Evolutionary conservation across 352 stramenopile species (phyloP).

Genomic region (Globisporangium camurandrum): DNA sequence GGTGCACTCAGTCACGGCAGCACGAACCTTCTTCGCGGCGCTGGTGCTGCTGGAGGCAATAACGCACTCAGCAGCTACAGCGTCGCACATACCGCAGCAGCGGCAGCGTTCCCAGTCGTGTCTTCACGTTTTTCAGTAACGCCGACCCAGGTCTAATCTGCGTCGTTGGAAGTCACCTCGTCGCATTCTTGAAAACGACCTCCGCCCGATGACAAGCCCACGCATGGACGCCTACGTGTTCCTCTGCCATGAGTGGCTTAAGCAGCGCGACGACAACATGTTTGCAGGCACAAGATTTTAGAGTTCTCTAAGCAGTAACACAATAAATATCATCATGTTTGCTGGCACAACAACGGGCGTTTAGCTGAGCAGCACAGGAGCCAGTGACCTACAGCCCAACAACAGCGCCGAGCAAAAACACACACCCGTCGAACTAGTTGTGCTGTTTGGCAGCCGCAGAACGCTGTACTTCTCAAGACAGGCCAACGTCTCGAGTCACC

Average conservation of each 20-base stretch:
- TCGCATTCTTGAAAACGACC: constrained; percentile 86
- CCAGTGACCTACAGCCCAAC: no score
- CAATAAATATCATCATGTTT: no score
- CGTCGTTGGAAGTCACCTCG: constrained; percentile 66
- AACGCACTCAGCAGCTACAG: neutral
- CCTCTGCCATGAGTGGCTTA: constrained; percentile 85
- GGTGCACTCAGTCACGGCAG: constrained; percentile 1
- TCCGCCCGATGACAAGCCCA: constrained; percentile 77
- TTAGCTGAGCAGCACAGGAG: no score
- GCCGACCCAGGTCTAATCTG: constrained; percentile 85
- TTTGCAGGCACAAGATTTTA: constrained; percentile 82
- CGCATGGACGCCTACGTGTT: constrained; percentile 71
- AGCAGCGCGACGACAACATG: constrained; percentile 85
- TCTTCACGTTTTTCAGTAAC: constrained; percentile 85
- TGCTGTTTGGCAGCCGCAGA: no score
- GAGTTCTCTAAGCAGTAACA: no score
- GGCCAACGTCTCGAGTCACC: no score
- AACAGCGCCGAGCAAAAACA: no score
- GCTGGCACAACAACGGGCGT: no score
- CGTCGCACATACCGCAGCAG: neutral
- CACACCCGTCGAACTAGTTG: no score
- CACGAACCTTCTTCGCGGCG: no score
- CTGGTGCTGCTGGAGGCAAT: no score
- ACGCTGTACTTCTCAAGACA: no score
- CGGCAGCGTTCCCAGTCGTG: constrained; percentile 27